Conservation (phyloP, 208 protist species). For the Acanthamoeba lenticulata region DNA sequence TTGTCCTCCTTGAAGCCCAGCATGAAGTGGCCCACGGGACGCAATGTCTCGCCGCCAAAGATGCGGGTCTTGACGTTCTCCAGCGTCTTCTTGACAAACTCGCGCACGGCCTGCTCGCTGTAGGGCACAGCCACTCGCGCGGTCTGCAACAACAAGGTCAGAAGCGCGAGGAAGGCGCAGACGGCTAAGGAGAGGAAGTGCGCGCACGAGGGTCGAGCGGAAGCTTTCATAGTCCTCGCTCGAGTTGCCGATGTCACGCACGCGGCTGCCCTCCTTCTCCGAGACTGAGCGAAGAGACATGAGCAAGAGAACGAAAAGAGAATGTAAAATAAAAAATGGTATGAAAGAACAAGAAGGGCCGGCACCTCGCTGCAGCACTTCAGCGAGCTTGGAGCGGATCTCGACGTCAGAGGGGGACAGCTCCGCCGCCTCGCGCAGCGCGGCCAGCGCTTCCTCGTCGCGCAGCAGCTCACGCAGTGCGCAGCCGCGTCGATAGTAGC, state of each 20-base stretch:
- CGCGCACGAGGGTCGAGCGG: not conserved
- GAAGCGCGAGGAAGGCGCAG: not conserved
- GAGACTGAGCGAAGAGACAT: not conserved
- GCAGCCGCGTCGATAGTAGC: not conserved
- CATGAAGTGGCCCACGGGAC: not conserved
- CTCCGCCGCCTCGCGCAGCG: not conserved
- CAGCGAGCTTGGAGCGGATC: not conserved
- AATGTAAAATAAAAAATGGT: not conserved
- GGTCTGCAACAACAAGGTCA: not conserved
- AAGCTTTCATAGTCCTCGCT: not conserved
- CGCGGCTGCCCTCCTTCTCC: not conserved
- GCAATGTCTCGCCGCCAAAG: not conserved
- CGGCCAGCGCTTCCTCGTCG: not conserved
- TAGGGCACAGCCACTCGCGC: not conserved
- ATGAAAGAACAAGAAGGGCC: not conserved
- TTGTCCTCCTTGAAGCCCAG: not conserved
- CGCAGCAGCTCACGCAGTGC: constrained; percentile 13
- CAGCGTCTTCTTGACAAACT: not conserved
- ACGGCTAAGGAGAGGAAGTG: not conserved
- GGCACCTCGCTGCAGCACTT: not conserved
- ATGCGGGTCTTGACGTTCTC: not conserved
- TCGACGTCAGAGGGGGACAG: not conserved
- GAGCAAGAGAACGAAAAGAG: not conserved
- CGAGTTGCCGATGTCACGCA: not conserved
- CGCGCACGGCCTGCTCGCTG: not conserved